phyloP scores from a whole-genome alignment of 345 rosid genomes.

The Gossypium anomalum region DNA sequence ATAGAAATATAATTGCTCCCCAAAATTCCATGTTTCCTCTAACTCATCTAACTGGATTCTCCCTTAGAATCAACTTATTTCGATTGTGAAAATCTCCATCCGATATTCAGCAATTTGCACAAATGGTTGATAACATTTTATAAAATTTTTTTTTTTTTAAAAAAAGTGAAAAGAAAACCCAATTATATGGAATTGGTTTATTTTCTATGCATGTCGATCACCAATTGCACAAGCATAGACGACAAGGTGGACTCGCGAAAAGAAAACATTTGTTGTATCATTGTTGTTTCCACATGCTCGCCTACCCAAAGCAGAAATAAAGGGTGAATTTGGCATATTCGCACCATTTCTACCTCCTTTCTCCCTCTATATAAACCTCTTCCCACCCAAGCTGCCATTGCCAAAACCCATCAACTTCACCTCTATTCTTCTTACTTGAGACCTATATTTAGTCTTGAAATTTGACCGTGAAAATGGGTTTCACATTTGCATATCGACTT shows the following conservation, averaged over 20 bases:
- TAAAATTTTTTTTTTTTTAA: too few relatives aligned
- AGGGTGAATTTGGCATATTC: slow-evolving; percentile 4
- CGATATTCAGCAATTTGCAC: too few relatives aligned
- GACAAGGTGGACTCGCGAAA: not conserved
- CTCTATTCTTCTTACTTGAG: not conserved
- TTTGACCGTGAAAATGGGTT: not conserved
- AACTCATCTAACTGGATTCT: too few relatives aligned
- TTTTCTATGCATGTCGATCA: not conserved
- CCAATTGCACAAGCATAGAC: not conserved
- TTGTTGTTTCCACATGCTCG: not conserved
- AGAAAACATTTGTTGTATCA: not conserved
- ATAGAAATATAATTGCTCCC: too few relatives aligned
- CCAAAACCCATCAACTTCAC: not conserved
- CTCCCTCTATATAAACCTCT: slow-evolving; percentile 13
- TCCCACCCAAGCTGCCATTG: not conserved
- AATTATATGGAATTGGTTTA: not conserved
- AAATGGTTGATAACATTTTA: too few relatives aligned
- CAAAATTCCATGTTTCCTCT: too few relatives aligned
- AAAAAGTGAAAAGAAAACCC: too few relatives aligned
- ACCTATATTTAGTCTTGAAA: not conserved
- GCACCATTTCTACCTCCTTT: not conserved
- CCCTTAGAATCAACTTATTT: too few relatives aligned
- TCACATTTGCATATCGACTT: not conserved
- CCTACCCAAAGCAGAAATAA: not conserved
- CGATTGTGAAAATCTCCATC: too few relatives aligned